These are phyloP conservation scores for Zancudomyces culisetae DNA, from an alignment of 371 early-diverging fungal species.

Conservation along the genomic window DNA sequence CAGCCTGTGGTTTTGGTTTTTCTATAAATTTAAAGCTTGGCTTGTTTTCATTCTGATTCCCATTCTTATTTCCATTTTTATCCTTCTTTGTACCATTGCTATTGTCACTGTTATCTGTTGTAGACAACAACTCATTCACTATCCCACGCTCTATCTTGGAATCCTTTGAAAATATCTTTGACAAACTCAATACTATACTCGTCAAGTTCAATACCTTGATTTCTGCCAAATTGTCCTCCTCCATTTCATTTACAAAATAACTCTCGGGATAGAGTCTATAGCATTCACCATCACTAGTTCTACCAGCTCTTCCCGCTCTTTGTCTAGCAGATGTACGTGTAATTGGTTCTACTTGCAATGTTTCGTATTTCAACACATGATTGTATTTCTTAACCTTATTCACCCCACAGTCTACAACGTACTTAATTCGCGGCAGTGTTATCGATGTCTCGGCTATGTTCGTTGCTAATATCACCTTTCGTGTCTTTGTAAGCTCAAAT, in stretches of 20 bases:
- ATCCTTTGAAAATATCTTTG: too few species aligned
- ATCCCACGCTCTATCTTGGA: too few species aligned
- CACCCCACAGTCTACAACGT: slow-evolving; percentile 94
- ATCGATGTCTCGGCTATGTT: slow-evolving; percentile 99
- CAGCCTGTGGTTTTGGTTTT: too few species aligned
- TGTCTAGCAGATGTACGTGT: slow-evolving; percentile 91
- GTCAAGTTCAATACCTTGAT: too few species aligned
- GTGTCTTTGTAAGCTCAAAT: slow-evolving; percentile 76
- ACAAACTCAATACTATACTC: too few species aligned
- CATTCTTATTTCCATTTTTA: too few species aligned
- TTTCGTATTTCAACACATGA: slow-evolving; percentile 60
- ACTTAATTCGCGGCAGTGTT: slow-evolving; percentile 93
- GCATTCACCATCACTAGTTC: slow-evolving; percentile 14
- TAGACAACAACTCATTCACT: too few species aligned
- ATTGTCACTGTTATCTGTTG: too few species aligned
- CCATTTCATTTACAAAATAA: slow-evolving; percentile 10
- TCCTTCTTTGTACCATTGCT: too few species aligned
- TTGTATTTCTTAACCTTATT: slow-evolving; percentile 78
- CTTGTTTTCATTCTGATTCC: too few species aligned
- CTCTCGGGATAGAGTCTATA: background rate
- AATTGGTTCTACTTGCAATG: slow-evolving; percentile 66
- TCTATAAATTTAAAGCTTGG: too few species aligned
- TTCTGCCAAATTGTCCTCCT: background rate
- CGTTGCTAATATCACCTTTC: slow-evolving; percentile 91
- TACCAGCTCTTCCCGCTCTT: slow-evolving; percentile 91